Evolutionary conservation across 139 green algal species (phyloP).

Genomic region (Chloropicon primus): DNA sequence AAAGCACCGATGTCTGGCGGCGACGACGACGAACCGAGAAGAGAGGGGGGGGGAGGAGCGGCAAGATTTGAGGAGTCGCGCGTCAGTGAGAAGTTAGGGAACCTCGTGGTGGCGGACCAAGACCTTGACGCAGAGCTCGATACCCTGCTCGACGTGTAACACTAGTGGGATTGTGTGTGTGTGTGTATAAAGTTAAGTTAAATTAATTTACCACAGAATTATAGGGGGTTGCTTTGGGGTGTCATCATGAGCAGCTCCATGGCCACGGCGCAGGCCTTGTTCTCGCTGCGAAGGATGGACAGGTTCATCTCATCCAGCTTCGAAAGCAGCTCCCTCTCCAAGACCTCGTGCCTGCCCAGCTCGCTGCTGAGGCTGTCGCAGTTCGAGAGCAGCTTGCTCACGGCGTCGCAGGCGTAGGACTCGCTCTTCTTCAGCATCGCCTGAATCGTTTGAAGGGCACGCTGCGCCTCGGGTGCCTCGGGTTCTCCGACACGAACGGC

Average conservation of each 20-base stretch:
- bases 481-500: background rate
- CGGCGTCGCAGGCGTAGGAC: background rate
- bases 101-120: background rate
- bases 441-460: background rate
- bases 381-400: background rate
- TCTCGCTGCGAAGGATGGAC: background rate
- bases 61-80: no score
- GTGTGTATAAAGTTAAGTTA: no score
- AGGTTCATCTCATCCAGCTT: background rate
- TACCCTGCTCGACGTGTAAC: background rate
- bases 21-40: background rate
- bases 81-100: background rate
- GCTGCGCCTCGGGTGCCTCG: background rate
- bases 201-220: no score
- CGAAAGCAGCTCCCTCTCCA: background rate
- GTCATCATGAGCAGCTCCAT: background rate
- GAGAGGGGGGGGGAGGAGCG: no score
- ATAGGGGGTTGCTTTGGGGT: no score
- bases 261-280: background rate
- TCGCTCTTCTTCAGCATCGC: background rate
- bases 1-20: no score
- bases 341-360: background rate
- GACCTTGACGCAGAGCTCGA: background rate
- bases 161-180: no score
- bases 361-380: background rate